These are phyloP conservation scores for Phytophthora uliginosa DNA, from an alignment of 352 stramenopile genomes.

Conservation along the genomic window DNA sequence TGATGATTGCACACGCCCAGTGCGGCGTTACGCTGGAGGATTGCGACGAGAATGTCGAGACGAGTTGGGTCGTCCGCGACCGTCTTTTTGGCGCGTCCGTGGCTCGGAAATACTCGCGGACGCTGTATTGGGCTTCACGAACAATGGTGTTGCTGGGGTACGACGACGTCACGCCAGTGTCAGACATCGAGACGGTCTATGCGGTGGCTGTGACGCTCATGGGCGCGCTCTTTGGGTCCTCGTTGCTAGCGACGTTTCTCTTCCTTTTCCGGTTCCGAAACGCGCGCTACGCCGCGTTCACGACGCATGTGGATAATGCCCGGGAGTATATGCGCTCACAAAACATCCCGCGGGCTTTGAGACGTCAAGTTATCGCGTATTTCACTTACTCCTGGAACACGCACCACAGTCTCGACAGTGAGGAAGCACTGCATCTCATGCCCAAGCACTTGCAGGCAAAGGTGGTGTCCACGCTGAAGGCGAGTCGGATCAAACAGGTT, in stretches of 20 bases:
- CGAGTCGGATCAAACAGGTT: constrained; percentile 69
- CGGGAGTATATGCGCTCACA: constrained; percentile 80
- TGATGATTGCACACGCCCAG: constrained; percentile 66
- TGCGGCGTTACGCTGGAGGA: constrained; percentile 66
- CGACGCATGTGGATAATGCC: constrained; percentile 73
- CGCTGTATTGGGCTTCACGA: constrained; percentile 69
- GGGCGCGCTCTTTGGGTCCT: constrained; percentile 65
- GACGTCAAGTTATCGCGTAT: constrained; percentile 66
- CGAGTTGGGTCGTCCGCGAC: constrained; percentile 73
- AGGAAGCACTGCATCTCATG: constrained; percentile 65
- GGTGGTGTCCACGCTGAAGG: constrained; percentile 70
- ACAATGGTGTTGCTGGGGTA: constrained; percentile 73
- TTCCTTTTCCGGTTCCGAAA: constrained; percentile 84
- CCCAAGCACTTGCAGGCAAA: constrained; percentile 77
- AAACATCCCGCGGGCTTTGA: constrained; percentile 59
- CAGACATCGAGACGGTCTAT: constrained; percentile 66
- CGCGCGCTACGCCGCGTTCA: constrained; percentile 54
- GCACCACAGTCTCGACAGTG: constrained; percentile 69
- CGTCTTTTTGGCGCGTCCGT: constrained; percentile 51
- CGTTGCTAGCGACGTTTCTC: constrained; percentile 69
- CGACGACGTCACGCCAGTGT: constrained; percentile 72
- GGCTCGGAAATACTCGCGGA: constrained; percentile 61
- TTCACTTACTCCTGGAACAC: constrained; percentile 77
- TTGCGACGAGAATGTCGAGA: constrained; percentile 53
- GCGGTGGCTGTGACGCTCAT: constrained; percentile 54